Base-by-base conservation (phyloP, 2,329 filamentous ascomycete genomes). In the Parastagonospora nodorum region DNA sequence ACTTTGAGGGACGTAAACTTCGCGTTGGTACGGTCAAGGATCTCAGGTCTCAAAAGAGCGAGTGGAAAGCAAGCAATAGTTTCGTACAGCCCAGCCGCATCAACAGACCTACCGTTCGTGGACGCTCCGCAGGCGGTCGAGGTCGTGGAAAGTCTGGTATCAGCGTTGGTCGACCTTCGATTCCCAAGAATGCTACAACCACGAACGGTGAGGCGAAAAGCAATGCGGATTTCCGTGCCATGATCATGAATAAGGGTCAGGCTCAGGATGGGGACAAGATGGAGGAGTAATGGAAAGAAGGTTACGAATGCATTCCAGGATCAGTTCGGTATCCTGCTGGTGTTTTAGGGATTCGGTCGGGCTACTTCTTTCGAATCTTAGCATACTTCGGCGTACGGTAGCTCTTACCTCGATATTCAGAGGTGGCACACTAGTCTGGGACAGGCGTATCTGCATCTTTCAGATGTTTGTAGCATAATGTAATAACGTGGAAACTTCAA, bases 161-260 rank as follows among this genome's bases (percentile, higher is more conserved):
- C 24, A 42, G 32, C 27, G 27, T 71, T 2, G 67, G 66, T 37
- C 64, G 62, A 54, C 64, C 49, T 69, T 68, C 51, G 4, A 51
- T 61, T 30, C 61, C 67, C 8, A 57, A 58, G 29, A 45, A 35
- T 19, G 47, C 53, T 11, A 49, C 54, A 2, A 36, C 51, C 2
- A 53, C 50, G 8, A 61, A 56, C 14, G 61, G 56, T 19, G 64
- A 61, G 28, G 60, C 62, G 12, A 85, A 83, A 73, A 84, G 79
- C 61, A 85, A 85, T 63, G 77, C 77, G 43, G 82, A 84, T 62
- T 85, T 85, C 67, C 78, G 81, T 48, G 76, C 76, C 29, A 78
- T 84, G 78, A 74, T 84, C 41, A 69, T 79, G 56, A 75, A 74
- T 51, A 74, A 70, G 36, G 69, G 68, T 45, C 57, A 62, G 27